Conservation (phyloP, 768 basidiomycete genomes). For the Pleurotus platypus region DNA sequence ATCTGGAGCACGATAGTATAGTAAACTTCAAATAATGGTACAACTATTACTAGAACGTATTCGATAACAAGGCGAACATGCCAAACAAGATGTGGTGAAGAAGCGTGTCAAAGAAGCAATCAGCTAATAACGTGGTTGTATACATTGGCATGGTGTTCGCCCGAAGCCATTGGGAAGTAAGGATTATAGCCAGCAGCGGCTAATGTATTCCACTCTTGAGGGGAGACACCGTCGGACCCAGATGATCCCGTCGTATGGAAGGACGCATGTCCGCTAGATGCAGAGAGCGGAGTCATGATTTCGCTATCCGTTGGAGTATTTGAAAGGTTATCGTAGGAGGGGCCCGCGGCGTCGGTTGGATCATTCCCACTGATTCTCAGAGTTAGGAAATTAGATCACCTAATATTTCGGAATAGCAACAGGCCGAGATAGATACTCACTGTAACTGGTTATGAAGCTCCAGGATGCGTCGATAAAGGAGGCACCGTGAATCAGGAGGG, state of each 20-base stretch:
- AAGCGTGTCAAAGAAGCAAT: slow-evolving; percentile 18
- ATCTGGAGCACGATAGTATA: neutral
- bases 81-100: slow-evolving; percentile 8
- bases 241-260: slow-evolving; percentile 38
- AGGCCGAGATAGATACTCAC: slow-evolving; percentile 39
- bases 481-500: slow-evolving; percentile 47
- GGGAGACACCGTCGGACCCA: slow-evolving; percentile 39
- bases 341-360: slow-evolving; percentile 39
- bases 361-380: slow-evolving; percentile 42
- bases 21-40: slow-evolving; percentile 13
- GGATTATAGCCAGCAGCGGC: slow-evolving; percentile 57
- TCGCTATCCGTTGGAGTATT: slow-evolving; percentile 65
- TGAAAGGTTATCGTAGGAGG: slow-evolving; percentile 45
- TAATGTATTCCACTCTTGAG: slow-evolving; percentile 62
- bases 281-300: slow-evolving; percentile 49
- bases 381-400: slow-evolving; percentile 7
- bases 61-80: slow-evolving; percentile 16
- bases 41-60: slow-evolving; percentile 10
- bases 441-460: slow-evolving; percentile 64
- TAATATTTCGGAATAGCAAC: neutral
- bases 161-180: slow-evolving; percentile 57
- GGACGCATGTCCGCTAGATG: slow-evolving; percentile 43
- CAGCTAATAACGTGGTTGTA: slow-evolving; percentile 57
- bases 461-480: slow-evolving; percentile 53
- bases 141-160: slow-evolving; percentile 47